Conservation (phyloP, 768 basidiomycete species). For the Clathrus columnatus region DNA sequence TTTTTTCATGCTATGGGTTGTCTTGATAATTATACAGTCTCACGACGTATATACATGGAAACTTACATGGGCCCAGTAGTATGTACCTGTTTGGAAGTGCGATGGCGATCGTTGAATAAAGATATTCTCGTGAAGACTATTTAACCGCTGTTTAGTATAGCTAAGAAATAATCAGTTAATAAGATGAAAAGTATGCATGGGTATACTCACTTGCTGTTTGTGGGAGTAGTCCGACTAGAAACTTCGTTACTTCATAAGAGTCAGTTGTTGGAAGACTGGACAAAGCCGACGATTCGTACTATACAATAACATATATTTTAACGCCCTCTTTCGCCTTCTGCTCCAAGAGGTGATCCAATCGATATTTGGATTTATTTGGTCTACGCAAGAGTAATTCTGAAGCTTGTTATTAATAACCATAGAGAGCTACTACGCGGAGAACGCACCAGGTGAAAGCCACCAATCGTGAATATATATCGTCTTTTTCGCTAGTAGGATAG, state of each 20-base stretch:
- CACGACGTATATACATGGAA: not conserved
- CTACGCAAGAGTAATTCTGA: slow-evolving; percentile 80
- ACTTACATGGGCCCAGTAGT: slow-evolving; percentile 96
- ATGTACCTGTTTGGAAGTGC: slow-evolving; percentile 94
- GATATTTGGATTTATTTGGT: slow-evolving; percentile 75
- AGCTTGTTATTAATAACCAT: slow-evolving; percentile 7
- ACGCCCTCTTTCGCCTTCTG: slow-evolving; percentile 93
- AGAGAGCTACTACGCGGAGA: not conserved
- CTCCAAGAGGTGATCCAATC: slow-evolving; percentile 78
- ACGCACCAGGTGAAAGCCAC: slow-evolving; percentile 88
- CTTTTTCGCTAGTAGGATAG: slow-evolving; percentile 81
- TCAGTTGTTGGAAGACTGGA: not conserved
- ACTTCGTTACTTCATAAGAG: slow-evolving; percentile 69
- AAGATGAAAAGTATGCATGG: not conserved
- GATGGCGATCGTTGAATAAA: slow-evolving; percentile 96
- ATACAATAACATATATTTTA: slow-evolving; percentile 91
- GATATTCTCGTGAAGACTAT: slow-evolving; percentile 80
- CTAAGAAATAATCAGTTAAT: slow-evolving; percentile 24
- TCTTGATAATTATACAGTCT: not conserved
- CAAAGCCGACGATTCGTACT: slow-evolving; percentile 40
- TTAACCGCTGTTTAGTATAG: slow-evolving; percentile 80
- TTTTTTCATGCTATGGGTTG: slow-evolving; percentile 76
- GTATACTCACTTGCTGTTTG: slow-evolving; percentile 71
- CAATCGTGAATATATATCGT: slow-evolving; percentile 94
- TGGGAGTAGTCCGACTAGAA: slow-evolving; percentile 88